Conservation (phyloP, 768 basidiomycete genomes). For the Suillus lakei region DNA sequence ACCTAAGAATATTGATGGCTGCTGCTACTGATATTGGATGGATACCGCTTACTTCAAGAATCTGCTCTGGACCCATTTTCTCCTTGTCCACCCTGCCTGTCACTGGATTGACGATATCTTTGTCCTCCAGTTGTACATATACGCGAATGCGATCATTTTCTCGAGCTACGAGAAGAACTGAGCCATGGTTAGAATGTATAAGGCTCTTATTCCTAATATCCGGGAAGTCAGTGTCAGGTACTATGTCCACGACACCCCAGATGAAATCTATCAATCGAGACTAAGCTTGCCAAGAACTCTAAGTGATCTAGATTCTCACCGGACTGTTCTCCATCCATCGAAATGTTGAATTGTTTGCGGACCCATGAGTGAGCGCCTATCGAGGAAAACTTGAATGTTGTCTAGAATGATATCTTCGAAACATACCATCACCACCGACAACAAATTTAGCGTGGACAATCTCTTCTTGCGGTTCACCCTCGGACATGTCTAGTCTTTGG, state of each 20-base stretch:
- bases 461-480: conserved; percentile 48
- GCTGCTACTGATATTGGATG: conserved; percentile 1
- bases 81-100: conserved; percentile 49
- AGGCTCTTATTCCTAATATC: conserved; percentile 53
- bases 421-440: conserved; percentile 73
- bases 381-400: conserved; percentile 8
- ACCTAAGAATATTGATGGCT: conserved; percentile 25
- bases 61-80: conserved; percentile 40
- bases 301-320: conserved; percentile 27
- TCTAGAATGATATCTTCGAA: not conserved
- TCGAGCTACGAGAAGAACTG: conserved; percentile 56
- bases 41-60: conserved; percentile 39
- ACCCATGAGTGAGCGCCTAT: conserved; percentile 86
- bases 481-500: conserved; percentile 25
- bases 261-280: conserved; percentile 35
- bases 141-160: conserved; percentile 51
- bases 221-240: conserved; percentile 56
- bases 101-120: conserved; percentile 37
- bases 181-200: conserved; percentile 55
- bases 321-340: conserved; percentile 78
- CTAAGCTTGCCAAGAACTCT: not conserved
- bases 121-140: conserved; percentile 55
- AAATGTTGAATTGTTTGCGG: conserved; percentile 63
- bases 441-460: conserved; percentile 74
- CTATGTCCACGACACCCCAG: conserved; percentile 51